phyloP scores from a whole-genome alignment of 2,329 filamentous ascomycete genomes.

The Coniella vitis region DNA sequence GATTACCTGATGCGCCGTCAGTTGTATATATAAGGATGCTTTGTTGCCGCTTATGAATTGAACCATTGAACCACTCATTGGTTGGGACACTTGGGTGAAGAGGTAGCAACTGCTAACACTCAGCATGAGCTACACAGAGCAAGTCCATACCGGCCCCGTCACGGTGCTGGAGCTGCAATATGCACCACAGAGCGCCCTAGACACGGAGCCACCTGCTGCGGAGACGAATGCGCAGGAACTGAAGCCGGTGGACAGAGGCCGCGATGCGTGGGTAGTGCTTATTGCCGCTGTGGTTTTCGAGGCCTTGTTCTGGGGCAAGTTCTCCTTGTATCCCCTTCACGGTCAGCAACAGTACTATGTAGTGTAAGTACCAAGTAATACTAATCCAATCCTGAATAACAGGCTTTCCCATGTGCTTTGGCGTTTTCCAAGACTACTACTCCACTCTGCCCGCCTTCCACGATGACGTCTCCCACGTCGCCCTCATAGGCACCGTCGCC shows the following conservation, averaged over 20 bases:
- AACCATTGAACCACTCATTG: too few species aligned
- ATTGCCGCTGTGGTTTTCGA: constrained; percentile 20
- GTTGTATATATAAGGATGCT: too few species aligned
- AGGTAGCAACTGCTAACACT: too few species aligned
- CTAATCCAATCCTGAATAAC: too few species aligned
- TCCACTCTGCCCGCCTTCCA: constrained; percentile 21
- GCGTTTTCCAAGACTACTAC: constrained; percentile 25
- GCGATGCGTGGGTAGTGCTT: constrained; percentile 21
- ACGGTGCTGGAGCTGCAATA: too few species aligned
- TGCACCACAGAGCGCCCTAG: not conserved
- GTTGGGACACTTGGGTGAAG: too few species aligned
- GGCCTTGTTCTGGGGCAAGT: constrained; percentile 20
- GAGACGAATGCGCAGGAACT: not conserved
- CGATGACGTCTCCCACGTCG: constrained; percentile 17
- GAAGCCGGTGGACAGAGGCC: constrained; percentile 20
- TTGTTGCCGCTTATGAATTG: too few species aligned
- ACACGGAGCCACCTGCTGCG: not conserved
- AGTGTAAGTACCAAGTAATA: too few species aligned
- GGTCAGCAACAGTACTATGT: not conserved
- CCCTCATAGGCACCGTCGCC: constrained; percentile 23
- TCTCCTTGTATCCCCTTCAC: constrained; percentile 4
- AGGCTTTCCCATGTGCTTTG: constrained; percentile 24
- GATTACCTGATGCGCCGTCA: too few species aligned
- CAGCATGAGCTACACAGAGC: not conserved
- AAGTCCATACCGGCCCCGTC: not conserved